phyloP scores from a whole-genome alignment of 176 grass and related monocot genomes.

The Carex pumila region DNA sequence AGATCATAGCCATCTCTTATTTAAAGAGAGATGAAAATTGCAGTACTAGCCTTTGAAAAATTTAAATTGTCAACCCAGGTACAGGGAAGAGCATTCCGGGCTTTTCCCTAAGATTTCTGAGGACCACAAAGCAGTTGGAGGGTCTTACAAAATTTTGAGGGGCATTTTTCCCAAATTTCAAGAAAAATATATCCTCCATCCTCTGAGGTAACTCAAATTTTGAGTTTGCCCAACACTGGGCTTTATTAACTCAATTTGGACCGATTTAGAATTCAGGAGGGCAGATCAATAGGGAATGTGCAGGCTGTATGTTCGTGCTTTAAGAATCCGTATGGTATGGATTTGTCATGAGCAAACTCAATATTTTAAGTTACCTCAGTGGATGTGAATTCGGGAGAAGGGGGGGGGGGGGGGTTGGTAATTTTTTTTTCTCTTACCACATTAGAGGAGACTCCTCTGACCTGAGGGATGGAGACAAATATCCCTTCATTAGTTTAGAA shows the following conservation, averaged over 20 bases:
- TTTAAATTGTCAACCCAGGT: neutral
- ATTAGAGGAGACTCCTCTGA: neutral
- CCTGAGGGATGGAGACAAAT: neutral
- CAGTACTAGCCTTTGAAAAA: neutral
- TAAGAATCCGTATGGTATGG: no score
- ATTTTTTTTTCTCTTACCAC: neutral
- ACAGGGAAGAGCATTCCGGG: slow-evolving; percentile 2
- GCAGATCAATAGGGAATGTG: no score
- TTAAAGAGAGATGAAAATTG: neutral
- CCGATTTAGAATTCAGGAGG: no score
- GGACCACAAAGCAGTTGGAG: slow-evolving; percentile 11
- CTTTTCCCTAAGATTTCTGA: slow-evolving; percentile 9
- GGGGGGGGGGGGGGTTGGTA: no score
- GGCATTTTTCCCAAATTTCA: neutral
- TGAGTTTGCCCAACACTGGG: no score
- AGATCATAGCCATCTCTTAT: neutral
- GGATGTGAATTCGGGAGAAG: no score
- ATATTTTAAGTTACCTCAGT: no score
- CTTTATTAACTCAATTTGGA: no score
- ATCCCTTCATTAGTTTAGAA: neutral
- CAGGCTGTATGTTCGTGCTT: no score
- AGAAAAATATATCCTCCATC: neutral
- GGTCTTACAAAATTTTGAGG: neutral
- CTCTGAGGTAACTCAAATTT: neutral
- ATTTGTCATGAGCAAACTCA: no score